Evolutionary conservation across 192 early-diverging fungal genomes (phyloP).

Genomic region (Coemansia sp.): DNA sequence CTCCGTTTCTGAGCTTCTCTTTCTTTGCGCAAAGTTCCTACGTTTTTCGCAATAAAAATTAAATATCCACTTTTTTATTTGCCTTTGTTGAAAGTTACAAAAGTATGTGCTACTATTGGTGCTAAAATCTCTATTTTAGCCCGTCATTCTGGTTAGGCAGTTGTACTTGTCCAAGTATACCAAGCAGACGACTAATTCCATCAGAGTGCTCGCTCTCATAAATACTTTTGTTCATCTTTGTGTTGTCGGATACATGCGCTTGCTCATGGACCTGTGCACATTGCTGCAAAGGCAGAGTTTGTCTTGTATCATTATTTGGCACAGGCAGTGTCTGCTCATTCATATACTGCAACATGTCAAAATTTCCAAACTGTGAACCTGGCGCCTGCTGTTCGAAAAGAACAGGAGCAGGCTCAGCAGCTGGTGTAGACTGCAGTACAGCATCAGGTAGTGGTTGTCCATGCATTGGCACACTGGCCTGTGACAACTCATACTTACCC

Average conservation of each 20-base stretch:
- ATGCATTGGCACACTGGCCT: not conserved
- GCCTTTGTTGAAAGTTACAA: too few species aligned
- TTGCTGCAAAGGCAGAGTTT: not conserved
- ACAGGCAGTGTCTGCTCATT: not conserved
- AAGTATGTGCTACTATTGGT: too few species aligned
- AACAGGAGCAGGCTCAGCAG: not conserved
- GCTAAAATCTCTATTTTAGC: not conserved
- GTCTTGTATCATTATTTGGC: not conserved
- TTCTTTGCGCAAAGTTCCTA: not conserved
- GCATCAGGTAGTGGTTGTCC: not conserved
- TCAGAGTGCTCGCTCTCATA: conserved; percentile 14
- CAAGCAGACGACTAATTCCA: conserved; percentile 33
- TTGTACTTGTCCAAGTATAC: conserved; percentile 36
- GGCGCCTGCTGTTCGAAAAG: not conserved
- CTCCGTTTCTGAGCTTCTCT: conserved; percentile 76
- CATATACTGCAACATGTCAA: conserved; percentile 1
- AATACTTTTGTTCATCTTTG: not conserved
- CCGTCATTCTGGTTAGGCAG: conserved; percentile 3
- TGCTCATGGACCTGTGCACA: not conserved
- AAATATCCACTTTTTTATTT: not conserved
- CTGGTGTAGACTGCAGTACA: not conserved
- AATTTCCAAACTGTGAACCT: not conserved
- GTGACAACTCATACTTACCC: not conserved
- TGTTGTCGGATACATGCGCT: not conserved
- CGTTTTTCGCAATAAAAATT: conserved; percentile 5